A percentile compares a stretch with the other conserved stretches of the same genome.
Conservation (phyloP, 345 rosid species). For the Eucalyptus tenuipes region DNA sequence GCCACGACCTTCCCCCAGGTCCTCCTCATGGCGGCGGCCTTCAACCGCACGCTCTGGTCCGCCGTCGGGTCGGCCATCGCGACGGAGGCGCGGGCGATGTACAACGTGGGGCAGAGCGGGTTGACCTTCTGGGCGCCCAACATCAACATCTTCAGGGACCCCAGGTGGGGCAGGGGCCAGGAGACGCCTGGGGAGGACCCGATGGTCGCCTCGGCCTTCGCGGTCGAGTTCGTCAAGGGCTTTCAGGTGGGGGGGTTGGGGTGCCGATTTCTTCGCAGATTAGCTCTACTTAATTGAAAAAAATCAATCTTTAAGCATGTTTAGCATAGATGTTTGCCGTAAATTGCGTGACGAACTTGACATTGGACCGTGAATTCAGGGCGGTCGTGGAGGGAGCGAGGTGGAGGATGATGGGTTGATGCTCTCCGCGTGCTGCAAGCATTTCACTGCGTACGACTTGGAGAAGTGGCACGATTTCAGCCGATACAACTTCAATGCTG, state of each 20-base stretch:
- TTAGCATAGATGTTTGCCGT: neutral
- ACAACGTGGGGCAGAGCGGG: slow-evolving; percentile 78
- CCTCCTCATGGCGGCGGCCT: slow-evolving; percentile 53
- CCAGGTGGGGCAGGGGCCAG: slow-evolving; percentile 98
- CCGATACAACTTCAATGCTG: slow-evolving; percentile 81
- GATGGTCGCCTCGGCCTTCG: slow-evolving; percentile 58
- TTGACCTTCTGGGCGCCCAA: slow-evolving; percentile 94
- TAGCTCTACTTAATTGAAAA: neutral
- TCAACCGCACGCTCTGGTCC: slow-evolving; percentile 76
- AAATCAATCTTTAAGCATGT: neutral
- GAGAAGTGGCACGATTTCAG: slow-evolving; percentile 71
- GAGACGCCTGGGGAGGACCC: slow-evolving; percentile 98
- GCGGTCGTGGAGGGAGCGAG: neutral
- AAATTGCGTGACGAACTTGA: slow-evolving; percentile 1
- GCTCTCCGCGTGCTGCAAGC: slow-evolving; percentile 96
- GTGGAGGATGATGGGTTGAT: slow-evolving; percentile 39
- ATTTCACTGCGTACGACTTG: slow-evolving; percentile 84
- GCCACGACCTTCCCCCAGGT: slow-evolving; percentile 91
- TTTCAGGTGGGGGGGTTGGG: slow-evolving; percentile 19
- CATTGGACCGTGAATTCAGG: neutral
- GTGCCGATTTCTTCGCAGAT: neutral
- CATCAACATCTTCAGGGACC: slow-evolving; percentile 78
- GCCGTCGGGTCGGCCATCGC: slow-evolving; percentile 50
- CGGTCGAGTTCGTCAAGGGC: slow-evolving; percentile 60
- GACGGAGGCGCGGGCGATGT: slow-evolving; percentile 77